Evolutionary conservation across 768 basidiomycete species (phyloP), one percentile per base, ranked within the genome.

Genomic region (Pleurotus pulmonarius): DNA sequence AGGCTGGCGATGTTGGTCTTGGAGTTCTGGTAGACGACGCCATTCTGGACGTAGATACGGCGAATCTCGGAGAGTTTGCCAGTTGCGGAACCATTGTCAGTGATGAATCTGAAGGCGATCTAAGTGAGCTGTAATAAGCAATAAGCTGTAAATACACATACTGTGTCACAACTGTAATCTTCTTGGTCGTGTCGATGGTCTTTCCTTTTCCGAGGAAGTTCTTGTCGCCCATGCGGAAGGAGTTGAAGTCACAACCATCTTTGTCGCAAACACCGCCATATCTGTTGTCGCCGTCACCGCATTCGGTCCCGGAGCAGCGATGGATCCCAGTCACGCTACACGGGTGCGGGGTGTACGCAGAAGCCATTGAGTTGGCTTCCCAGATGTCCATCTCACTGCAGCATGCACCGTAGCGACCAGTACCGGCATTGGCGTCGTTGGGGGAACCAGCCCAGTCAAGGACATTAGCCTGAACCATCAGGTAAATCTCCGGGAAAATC

Each of bases 201-300:
- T 60, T 56, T 52, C 73, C 72, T 8, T 65, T 62, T n/a, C 77
- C 77, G 64, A 70, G 70, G 72, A 76, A 78, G 54, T 60, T 58
- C 58, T 61, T 57, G 61, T 63, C 63, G 49, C 76, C 76, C 71
- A 75, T 69, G 63, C 76, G 74, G 68, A 64, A 78, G 3, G 75
- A 73, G 72, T 77, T 79, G 74, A 77, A 79, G 61, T 78, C 77
- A 64, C 77, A 79, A 53, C 77, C 77, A 60, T 73, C 74, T 55
- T 67, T 64, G 65, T 78, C 77, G 64, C 77, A 79, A 44, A 73
- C 64, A 51, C 73, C 70, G 56, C 59, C 61, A 64, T 71, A 70
- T 43, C 70, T 63, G 58, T 64, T 61, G 61, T 58, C 60, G 20
- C 43, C 41, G 11, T 55, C 54, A 49, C 64, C 63, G 57, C 74